These are phyloP conservation scores for Podaxis sp. DNA, from an alignment of 768 basidiomycete species.

Conservation along the genomic window DNA sequence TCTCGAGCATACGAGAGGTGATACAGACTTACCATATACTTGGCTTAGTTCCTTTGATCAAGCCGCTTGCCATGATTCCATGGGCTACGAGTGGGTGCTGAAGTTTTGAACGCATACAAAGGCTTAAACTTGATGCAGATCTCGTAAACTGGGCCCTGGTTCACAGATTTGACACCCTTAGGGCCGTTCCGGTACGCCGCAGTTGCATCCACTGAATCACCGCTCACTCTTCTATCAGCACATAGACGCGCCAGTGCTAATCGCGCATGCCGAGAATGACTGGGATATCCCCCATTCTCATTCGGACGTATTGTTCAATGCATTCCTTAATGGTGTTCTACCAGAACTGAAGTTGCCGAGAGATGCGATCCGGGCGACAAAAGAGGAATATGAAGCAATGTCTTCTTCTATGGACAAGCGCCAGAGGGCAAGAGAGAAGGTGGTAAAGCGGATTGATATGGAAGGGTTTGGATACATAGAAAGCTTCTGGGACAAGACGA, in stretches of 20 bases:
- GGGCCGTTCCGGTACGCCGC: slow-evolving; percentile 54
- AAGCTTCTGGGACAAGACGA: slow-evolving; percentile 40
- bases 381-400: slow-evolving; percentile 45
- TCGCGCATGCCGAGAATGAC: slow-evolving; percentile 80
- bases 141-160: slow-evolving; percentile 46
- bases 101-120: not conserved
- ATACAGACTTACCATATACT: slow-evolving; percentile 69
- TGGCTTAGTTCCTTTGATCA: slow-evolving; percentile 68
- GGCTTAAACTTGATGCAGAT: slow-evolving; percentile 33
- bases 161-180: slow-evolving; percentile 62
- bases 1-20: slow-evolving; percentile 59
- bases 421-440: slow-evolving; percentile 35
- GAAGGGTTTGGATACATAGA: slow-evolving; percentile 58
- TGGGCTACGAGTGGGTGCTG: slow-evolving; percentile 54
- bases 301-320: slow-evolving; percentile 69
- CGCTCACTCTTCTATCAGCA: slow-evolving; percentile 40
- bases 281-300: slow-evolving; percentile 76
- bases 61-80: slow-evolving; percentile 69
- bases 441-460: slow-evolving; percentile 46
- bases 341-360: slow-evolving; percentile 39
- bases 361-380: slow-evolving; percentile 21
- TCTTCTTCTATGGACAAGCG: slow-evolving; percentile 38
- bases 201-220: not conserved
- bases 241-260: slow-evolving; percentile 65
- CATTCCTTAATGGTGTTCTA: slow-evolving; percentile 64